These are phyloP conservation scores for Pichia manshurica DNA, from an alignment of 805 yeast species.

Conservation along the genomic window DNA sequence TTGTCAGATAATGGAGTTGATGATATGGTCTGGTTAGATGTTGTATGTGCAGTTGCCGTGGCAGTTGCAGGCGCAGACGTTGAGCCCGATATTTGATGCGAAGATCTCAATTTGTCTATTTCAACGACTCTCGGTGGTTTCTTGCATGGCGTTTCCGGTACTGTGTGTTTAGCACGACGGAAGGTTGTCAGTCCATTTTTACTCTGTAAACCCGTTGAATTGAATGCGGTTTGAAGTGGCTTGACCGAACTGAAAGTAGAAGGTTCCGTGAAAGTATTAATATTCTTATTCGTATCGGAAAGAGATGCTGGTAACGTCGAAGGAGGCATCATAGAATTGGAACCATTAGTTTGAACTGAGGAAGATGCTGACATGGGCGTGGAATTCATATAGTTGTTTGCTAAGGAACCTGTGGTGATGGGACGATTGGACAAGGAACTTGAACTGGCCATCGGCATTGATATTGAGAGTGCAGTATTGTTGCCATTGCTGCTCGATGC, in stretches of 20 bases:
- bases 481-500: neutral
- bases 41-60: neutral
- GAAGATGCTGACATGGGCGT: constrained; percentile 2
- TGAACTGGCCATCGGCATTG: neutral
- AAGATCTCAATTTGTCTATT: constrained; percentile 10
- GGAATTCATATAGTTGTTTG: neutral
- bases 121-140: constrained; percentile 33
- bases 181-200: constrained; percentile 44
- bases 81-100: neutral
- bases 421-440: constrained; percentile 8
- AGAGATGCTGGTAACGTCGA: neutral
- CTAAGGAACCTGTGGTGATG: constrained; percentile 7
- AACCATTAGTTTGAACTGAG: constrained; percentile 14
- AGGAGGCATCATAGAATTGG: neutral
- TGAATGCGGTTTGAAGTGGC: constrained; percentile 81
- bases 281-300: constrained; percentile 15
- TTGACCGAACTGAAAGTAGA: constrained; percentile 63
- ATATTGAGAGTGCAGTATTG: constrained; percentile 18
- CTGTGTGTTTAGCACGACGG: constrained; percentile 28
- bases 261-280: constrained; percentile 35
- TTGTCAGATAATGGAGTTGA: constrained; percentile 7
- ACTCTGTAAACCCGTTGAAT: constrained; percentile 64
- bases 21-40: neutral
- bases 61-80: constrained; percentile 10
- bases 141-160: constrained; percentile 66